These are phyloP conservation scores for Saccharomyces jurei DNA, from an alignment of 805 yeast species.

Conservation along the genomic window DNA sequence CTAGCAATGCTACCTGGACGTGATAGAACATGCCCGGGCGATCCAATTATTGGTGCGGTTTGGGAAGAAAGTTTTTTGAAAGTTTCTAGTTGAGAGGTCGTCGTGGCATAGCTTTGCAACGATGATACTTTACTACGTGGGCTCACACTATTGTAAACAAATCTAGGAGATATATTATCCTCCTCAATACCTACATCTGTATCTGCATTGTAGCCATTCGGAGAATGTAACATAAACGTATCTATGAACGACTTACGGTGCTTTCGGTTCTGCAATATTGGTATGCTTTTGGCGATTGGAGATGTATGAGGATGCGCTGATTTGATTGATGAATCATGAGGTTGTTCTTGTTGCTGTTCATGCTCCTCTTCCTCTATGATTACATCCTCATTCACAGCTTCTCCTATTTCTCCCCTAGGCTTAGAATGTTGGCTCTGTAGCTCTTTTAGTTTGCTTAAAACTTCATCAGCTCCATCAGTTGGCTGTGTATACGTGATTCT, in stretches of 20 bases:
- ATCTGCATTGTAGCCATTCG: slow-evolving; percentile 9
- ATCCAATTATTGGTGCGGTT: slow-evolving; percentile 3
- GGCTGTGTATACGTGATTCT: not conserved
- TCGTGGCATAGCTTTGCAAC: slow-evolving; percentile 6
- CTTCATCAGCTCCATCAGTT: not conserved
- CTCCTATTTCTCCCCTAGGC: not conserved
- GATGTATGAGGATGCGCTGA: not conserved
- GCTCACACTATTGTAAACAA: slow-evolving; percentile 11
- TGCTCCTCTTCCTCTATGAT: slow-evolving; percentile 15
- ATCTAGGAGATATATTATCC: slow-evolving; percentile 4
- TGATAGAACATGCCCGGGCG: not conserved
- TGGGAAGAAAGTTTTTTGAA: slow-evolving; percentile 5
- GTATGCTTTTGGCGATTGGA: slow-evolving; percentile 10
- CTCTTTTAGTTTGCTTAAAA: not conserved
- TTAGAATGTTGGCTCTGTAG: not conserved
- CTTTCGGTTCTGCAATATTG: slow-evolving; percentile 15
- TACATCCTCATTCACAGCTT: slow-evolving; percentile 1
- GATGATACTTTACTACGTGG: slow-evolving; percentile 17
- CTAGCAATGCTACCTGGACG: not conserved
- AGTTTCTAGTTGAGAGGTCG: slow-evolving; percentile 6
- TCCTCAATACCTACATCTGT: slow-evolving; percentile 15
- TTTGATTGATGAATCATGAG: not conserved
- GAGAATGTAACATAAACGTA: slow-evolving; percentile 20
- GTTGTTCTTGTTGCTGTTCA: slow-evolving; percentile 4
- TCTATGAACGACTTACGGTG: slow-evolving; percentile 28